Base-by-base conservation (phyloP, 2,329 filamentous ascomycete species). In the Colletotrichum sp. region DNA sequence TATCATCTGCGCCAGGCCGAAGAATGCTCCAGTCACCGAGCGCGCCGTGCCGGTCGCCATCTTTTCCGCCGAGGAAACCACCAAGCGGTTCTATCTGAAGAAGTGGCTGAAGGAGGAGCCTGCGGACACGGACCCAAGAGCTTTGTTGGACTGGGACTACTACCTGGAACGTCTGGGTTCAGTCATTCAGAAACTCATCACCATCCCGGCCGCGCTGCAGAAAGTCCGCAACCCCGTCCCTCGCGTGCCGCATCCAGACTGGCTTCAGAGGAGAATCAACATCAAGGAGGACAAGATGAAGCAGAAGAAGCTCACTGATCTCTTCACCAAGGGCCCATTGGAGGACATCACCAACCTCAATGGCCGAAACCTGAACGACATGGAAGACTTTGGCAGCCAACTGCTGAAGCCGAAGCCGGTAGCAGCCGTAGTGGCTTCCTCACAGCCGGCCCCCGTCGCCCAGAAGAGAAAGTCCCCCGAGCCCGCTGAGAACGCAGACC, bases 131-230 rank as follows among this genome's bases (percentile, higher is more conserved):
- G 97, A 99, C 83, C 96, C 96, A 8, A 91, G 97, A 80, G 93
- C 92, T 25, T 90, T 99, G 15, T 93, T 99, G 67, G 97, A 99
- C 83, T 99, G 97, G 97, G 91, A 96, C 79, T 99, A 99, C 85
- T 99, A 99, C 83, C 89, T 96, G 3, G 97, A 99, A 81, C 95
- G 97, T 86, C 89, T 99, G 25, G 96, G 96, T 1, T 98, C 96
- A 1, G 97, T 99, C 71, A 97, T 99, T 67, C 97, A 99, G 85
- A 99, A 99, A 84, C 91, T 99, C 71, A 98, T 99, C 82, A 99
- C 97, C 2, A 99, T 99, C 79, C 97, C 97, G 4, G 97, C 97
- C 18, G 97, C 97, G 5, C 89, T 99, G 66, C 97, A 99, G 83
- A 98, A 98, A 85, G 91, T 99, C 71, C 91, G 93, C 70, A 99